phyloP scores from a whole-genome alignment of 106 monocot species.

The Phalaenopsis aphrodite region DNA sequence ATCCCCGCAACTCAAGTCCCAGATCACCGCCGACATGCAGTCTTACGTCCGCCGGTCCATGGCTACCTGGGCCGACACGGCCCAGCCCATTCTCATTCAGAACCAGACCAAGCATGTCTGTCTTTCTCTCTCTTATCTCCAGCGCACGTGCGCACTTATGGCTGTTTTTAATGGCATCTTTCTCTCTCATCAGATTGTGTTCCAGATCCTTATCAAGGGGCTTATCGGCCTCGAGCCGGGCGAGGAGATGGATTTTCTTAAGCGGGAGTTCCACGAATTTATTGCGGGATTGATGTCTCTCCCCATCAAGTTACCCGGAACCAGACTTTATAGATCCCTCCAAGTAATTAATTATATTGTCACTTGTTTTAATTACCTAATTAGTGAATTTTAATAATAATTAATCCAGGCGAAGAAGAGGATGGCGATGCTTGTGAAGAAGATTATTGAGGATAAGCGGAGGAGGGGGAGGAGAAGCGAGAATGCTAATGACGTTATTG shows the following conservation, averaged over 20 bases:
- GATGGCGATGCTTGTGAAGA: constrained; percentile 58
- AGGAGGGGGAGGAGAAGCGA: background rate
- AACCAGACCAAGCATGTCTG: constrained; percentile 66
- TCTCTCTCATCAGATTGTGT: constrained; percentile 49
- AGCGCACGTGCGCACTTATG: constrained; percentile 4
- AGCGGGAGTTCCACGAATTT: constrained; percentile 77
- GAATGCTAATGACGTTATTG: constrained; percentile 42
- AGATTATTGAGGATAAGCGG: constrained; percentile 54
- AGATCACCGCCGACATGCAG: constrained; percentile 61
- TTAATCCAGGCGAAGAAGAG: constrained; percentile 40
- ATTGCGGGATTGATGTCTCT: constrained; percentile 85
- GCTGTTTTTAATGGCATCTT: background rate
- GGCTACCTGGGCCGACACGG: constrained; percentile 40
- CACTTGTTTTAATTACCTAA: background rate
- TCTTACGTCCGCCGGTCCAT: constrained; percentile 31
- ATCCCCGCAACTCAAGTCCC: constrained; percentile 49
- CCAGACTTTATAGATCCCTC: constrained; percentile 69
- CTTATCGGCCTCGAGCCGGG: constrained; percentile 76
- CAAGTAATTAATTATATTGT: constrained; percentile 25
- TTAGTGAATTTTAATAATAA: background rate
- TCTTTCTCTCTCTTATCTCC: constrained; percentile 11
- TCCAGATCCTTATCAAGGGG: constrained; percentile 67
- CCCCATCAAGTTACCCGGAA: constrained; percentile 79
- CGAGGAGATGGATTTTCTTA: constrained; percentile 56
- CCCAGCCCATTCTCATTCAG: constrained; percentile 54